phyloP scores from a whole-genome alignment of 2,329 filamentous ascomycete genomes.

The Colletotrichum eleusines region DNA sequence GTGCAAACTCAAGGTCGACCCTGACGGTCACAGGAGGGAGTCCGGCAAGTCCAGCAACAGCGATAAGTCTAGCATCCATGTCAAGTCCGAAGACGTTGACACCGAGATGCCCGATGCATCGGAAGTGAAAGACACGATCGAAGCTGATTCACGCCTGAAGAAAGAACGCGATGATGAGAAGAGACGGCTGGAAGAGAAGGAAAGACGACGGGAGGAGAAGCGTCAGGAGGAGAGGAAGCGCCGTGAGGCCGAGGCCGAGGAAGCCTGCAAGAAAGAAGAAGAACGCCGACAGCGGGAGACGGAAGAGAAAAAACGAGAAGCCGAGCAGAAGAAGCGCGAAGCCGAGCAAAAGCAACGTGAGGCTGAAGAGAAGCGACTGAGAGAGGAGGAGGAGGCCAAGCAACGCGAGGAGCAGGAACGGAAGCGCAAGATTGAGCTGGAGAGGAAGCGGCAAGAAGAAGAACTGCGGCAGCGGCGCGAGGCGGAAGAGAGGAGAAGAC shows the following conservation, averaged over 20 bases:
- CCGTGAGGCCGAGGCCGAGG: conserved; percentile 51
- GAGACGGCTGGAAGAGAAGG: conserved; percentile 48
- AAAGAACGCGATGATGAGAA: conserved; percentile 55
- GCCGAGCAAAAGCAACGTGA: conserved; percentile 52
- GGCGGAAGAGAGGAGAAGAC: conserved; percentile 48
- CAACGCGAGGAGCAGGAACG: conserved; percentile 52
- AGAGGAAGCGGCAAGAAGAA: conserved; percentile 45
- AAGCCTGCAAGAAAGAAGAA: conserved; percentile 49
- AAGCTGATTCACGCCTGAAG: conserved; percentile 48
- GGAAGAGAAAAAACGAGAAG: conserved; percentile 40
- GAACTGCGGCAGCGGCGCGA: conserved; percentile 43
- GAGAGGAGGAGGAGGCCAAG: conserved; percentile 47
- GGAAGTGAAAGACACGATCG: conserved; percentile 47
- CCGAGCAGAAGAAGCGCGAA: conserved; percentile 41
- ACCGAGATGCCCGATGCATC: conserved; percentile 67
- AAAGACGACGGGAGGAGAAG: conserved; percentile 41
- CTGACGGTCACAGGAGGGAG: conserved; percentile 57
- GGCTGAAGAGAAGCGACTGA: conserved; percentile 53
- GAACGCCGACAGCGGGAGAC: conserved; percentile 40
- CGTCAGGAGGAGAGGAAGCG: conserved; percentile 44
- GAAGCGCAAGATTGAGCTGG: conserved; percentile 44
- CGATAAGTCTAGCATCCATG: conserved; percentile 65
- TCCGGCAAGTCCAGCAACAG: conserved; percentile 54
- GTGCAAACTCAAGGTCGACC: conserved; percentile 52
- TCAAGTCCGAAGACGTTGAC: conserved; percentile 69